Evolutionary conservation across 805 yeast species (phyloP), one percentile per base, ranked within the genome.

Genomic region (Saccharomycopsis vini): DNA sequence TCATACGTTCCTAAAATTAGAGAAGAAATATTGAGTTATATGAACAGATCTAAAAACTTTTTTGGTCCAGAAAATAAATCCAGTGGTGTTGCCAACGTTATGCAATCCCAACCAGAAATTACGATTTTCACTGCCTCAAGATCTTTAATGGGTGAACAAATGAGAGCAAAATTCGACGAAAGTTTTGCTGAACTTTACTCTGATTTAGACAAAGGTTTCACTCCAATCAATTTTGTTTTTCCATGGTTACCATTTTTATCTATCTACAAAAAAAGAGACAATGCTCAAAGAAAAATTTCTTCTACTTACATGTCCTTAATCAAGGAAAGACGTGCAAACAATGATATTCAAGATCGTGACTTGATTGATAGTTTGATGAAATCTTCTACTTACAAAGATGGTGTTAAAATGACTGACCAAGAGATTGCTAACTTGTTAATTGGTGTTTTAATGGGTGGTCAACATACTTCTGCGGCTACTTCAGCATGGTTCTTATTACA

Each of bases 371-470:
- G 92, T 15, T 73, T 88, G 60, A 77, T 92, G 85, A 75, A 77
- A 55, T 72, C 69, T 54, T 81, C 89, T 34, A 78, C 85, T 47
- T 92, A 92, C 68, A 89, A 86, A 62, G 97, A 92, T 60, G 98
- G 98, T 55, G 79, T 80, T 39, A 72, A 73, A 58, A 89, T 92
- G 97, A 81, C 95, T 22, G 98, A 92, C 62, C 80, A 81, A 62
- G 95, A 92, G 67, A 87, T 92, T 58, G 92, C 97, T 40, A 84
- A 89, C 64, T 71, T 92, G 62, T 69, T 88, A 62, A 90, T 92
- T 63, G 98, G 97, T 63, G 82, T 92, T 44, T 72, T 92, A 50
- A 92, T 92, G 98, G 98, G 98, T 57, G 98, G 98, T 51, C 98
- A 92, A 69, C 98, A 92, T 64, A 92, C 98, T 22, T 83, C 95